Conservation (phyloP, 2,329 filamentous ascomycete genomes). For the Ophiostoma piceae region DNA sequence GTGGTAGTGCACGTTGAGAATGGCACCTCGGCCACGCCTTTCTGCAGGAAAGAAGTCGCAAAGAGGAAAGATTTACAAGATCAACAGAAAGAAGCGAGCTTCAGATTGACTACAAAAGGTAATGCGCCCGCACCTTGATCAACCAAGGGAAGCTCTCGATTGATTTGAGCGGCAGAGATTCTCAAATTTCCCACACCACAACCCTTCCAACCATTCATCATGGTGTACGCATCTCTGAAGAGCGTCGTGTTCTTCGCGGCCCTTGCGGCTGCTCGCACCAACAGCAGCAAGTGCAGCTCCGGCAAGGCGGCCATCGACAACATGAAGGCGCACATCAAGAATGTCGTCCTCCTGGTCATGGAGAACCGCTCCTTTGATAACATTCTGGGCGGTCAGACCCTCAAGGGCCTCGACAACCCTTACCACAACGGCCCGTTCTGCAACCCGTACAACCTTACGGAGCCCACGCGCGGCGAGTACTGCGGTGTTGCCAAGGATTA, state of each 20-base stretch:
- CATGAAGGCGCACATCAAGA: slow-evolving; percentile 41
- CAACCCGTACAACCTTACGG: slow-evolving; percentile 37
- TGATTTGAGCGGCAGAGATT: neutral
- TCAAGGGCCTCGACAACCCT: slow-evolving; percentile 39
- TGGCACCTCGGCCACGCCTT: neutral
- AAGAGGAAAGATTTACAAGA: neutral
- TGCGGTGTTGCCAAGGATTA: slow-evolving; percentile 37
- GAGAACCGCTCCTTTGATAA: slow-evolving; percentile 45
- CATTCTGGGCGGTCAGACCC: slow-evolving; percentile 39
- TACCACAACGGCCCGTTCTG: slow-evolving; percentile 40
- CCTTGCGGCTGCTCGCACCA: neutral
- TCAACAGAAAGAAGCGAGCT: neutral
- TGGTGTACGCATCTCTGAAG: slow-evolving; percentile 7
- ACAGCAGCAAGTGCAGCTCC: neutral
- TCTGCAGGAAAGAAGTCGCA: neutral
- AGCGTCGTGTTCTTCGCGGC: neutral
- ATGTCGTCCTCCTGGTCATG: slow-evolving; percentile 44
- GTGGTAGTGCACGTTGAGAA: neutral
- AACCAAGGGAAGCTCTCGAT: neutral
- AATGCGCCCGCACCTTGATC: neutral
- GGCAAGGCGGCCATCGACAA: slow-evolving; percentile 25
- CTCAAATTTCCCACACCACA: neutral
- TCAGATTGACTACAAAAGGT: neutral
- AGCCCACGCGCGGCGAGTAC: slow-evolving; percentile 24
- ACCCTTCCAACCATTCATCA: neutral